Evolutionary conservation across 75 land plant genomes (phyloP), one percentile per base, ranked within the genome.

Genomic region (Pinus albicaulis): DNA sequence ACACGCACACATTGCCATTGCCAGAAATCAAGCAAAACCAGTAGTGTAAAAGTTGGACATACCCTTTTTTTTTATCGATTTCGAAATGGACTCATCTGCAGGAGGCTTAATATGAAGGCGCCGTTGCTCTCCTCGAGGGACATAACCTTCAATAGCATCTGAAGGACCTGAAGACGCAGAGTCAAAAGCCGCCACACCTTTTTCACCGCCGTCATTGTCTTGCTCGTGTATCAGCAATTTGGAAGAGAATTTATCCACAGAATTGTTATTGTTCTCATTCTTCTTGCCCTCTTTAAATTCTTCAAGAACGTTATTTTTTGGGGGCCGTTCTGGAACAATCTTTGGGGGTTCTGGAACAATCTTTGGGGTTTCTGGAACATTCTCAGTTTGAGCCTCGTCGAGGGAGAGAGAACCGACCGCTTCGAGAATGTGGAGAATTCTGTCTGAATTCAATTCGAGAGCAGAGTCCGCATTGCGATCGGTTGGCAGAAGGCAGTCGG

Each of bases 111-210:
- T 11, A 10, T 48, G 12, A 48, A 48, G 53, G 7, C 11, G 71
- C 22, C 41, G 19, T 23, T 55, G 74, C 10, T 58, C 52, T 1
- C 72, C 36, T 16, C 56, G 77, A 14, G 99, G 96, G 52, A 91
- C 88, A 82, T 91, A 96, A 0, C 99, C 99, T 76, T 96, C 99
- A 76, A 96, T 86, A 17, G 99, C 93, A 86, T 88, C 77, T 1
- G 96, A 77, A 17, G 89, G 85, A 20, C 95, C 95, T 7, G 55
- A 71, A 59, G 22, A 22, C 31, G 31, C 25, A 59, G 22, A 36
- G 17, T 73, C 57, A 26, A 53, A 52, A 53, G 24, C 57, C 16
- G 6, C 57, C 15, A 2, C 57, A 72, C 81, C 59, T 87, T 87
- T 85, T 41, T 85, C 76, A 19, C 78, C 84, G 71, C 77, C 24